Base-by-base conservation (phyloP, 352 stramenopile species). In the Phytophthora pluvialis region DNA sequence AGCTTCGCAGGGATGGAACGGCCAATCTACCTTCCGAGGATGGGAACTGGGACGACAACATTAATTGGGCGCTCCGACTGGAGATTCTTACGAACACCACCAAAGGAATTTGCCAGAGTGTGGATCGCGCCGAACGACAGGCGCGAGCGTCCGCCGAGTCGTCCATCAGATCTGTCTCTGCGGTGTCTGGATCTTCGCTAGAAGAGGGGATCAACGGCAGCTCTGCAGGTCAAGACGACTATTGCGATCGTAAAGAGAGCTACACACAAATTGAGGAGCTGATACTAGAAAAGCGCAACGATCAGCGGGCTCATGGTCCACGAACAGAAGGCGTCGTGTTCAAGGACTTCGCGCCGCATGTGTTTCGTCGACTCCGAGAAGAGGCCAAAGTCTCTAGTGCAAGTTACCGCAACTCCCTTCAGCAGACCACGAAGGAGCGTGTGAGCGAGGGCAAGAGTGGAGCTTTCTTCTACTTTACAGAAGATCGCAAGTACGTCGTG, bases 31-130 rank as follows among this genome's bases (percentile, higher is more conserved):
- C 86, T 7, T 43, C 72, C 7, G 80, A 90, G 47, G 83, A 55
- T 25, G 48, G 48, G 3, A 55, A 55, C 32, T 55, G 48, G 48
- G 48, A 91, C 45, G 84, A 92, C 53, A 93, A 81, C 48, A 94
- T 97, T 55, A 97, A 97, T 52, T 93, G 85, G 84, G 89, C 87
- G 1, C 53, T 97, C 18, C 78, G 89, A n/a, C 64, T 90, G 6
- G 89, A 97, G 55, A 95, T 97, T 60, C 49, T 97, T 13, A 93
- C 80, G 0, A 93, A 94, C 48, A 95, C 89, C 1, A 95, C 89
- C 1, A 83, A 89, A 61, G 89, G 89, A 9, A 96, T 96, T 68
- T 94, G 83, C 33, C 72, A 91, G 36, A 86, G 78, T 28, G 78
- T 93, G 2, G 83, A 90, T 50, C 78, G 75, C 3, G 80, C 81